These are phyloP conservation scores for Malassezia sp. DNA, from an alignment of 1,284 basidiomycete genomes.

Conservation along the genomic window DNA sequence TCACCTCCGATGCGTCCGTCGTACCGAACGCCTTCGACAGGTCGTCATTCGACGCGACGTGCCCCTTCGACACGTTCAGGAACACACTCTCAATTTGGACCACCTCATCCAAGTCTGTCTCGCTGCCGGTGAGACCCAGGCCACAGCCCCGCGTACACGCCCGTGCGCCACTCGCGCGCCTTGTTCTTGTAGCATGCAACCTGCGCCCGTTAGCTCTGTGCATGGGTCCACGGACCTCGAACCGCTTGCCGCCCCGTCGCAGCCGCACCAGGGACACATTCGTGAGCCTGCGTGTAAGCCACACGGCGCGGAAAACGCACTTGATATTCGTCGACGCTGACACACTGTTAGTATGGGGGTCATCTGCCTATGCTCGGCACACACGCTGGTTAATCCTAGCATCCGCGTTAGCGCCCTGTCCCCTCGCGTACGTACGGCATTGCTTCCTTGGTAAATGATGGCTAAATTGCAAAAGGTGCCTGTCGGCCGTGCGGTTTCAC, in stretches of 20 bases:
- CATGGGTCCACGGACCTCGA: slow-evolving; percentile 53
- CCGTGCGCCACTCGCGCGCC: slow-evolving; percentile 86
- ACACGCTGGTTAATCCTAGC: slow-evolving; percentile 20
- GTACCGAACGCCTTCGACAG: slow-evolving; percentile 83
- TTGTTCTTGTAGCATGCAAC: slow-evolving; percentile 99
- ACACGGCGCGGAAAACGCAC: slow-evolving; percentile 10
- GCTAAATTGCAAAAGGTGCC: too few species aligned
- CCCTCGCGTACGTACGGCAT: slow-evolving; percentile 11
- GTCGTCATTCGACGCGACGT: slow-evolving; percentile 76
- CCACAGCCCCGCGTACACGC: slow-evolving; percentile 53
- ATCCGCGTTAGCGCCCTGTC: neutral
- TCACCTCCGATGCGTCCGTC: slow-evolving; percentile 60
- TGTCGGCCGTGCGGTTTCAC: too few species aligned
- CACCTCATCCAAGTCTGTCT: slow-evolving; percentile 88
- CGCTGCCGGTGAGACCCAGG: slow-evolving; percentile 44
- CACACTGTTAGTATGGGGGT: neutral
- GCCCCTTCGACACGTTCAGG: slow-evolving; percentile 90
- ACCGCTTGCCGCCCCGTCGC: slow-evolving; percentile 93
- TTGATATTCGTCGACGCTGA: slow-evolving; percentile 42
- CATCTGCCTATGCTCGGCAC: neutral
- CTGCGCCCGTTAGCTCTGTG: slow-evolving; percentile 36
- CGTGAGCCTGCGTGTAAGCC: slow-evolving; percentile 53
- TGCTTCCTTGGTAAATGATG: too few species aligned
- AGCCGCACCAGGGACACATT: slow-evolving; percentile 91
- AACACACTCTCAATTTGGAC: slow-evolving; percentile 95